Evolutionary conservation across 805 yeast genomes (phyloP).

Genomic region (Candida pseudoglaebosa): DNA sequence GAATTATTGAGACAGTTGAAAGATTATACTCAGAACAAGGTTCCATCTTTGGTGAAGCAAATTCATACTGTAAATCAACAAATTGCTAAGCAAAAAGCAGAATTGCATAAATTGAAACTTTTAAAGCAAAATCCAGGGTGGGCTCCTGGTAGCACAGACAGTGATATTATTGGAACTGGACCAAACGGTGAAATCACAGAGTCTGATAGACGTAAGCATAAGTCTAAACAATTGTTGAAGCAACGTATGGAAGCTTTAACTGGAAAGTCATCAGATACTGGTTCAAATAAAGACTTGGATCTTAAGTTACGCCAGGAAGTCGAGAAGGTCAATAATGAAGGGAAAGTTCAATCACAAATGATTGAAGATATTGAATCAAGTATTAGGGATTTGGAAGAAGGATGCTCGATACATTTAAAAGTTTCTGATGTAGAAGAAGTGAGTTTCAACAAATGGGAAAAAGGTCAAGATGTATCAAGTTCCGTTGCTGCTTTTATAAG

Average conservation of each 20-base stretch:
- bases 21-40: conserved; percentile 56
- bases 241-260: conserved; percentile 93
- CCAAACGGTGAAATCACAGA: conserved; percentile 85
- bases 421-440: conserved; percentile 39
- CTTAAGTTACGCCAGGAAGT: conserved; percentile 49
- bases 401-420: conserved; percentile 40
- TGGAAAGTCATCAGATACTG: conserved; percentile 47
- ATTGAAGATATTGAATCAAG: conserved; percentile 71
- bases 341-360: conserved; percentile 52
- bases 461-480: conserved; percentile 69
- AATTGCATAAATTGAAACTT: conserved; percentile 53
- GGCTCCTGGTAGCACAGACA: conserved; percentile 30
- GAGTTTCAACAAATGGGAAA: conserved; percentile 72
- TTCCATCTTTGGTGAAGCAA: conserved; percentile 65
- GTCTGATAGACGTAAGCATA: conserved; percentile 73
- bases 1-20: conserved; percentile 56
- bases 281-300: conserved; percentile 52
- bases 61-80: conserved; percentile 64
- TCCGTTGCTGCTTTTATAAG: conserved; percentile 60
- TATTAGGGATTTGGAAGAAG: conserved; percentile 58
- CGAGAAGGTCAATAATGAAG: conserved; percentile 48
- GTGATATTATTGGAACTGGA: conserved; percentile 69
- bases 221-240: conserved; percentile 69
- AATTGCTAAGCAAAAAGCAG: conserved; percentile 63
- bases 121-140: conserved; percentile 66